Evolutionary conservation across 257 asterid genomes (phyloP).

Genomic region (Nicotiana undulata): DNA sequence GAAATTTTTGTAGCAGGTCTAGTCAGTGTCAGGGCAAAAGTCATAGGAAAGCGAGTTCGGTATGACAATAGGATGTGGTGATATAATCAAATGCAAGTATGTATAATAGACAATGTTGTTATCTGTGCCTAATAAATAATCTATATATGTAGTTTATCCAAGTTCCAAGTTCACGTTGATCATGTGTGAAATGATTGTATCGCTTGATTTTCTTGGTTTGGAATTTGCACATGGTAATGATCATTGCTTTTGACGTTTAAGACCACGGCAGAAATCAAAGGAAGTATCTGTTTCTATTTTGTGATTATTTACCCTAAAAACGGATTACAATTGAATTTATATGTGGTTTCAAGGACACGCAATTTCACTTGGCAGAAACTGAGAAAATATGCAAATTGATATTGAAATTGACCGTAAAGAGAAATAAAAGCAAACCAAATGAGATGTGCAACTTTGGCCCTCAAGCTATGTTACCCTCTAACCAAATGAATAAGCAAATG

Average conservation of each 20-base stretch:
- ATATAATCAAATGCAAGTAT: not conserved
- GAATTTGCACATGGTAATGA: not conserved
- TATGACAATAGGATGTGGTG: slow-evolving; percentile 17
- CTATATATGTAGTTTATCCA: not conserved
- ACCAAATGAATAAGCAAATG: no score
- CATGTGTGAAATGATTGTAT: not conserved
- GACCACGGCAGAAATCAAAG: not conserved
- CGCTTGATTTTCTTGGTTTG: not conserved
- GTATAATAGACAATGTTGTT: not conserved
- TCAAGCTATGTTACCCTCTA: no score
- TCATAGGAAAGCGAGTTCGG: slow-evolving; percentile 80
- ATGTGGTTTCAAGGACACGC: no score
- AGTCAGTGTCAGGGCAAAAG: slow-evolving; percentile 45
- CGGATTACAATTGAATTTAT: no score
- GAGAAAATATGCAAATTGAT: no score
- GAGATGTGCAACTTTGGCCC: no score
- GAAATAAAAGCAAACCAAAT: no score
- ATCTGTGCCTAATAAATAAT: not conserved
- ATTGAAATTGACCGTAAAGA: no score
- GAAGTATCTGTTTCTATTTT: not conserved
- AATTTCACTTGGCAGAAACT: no score
- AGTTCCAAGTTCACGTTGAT: not conserved
- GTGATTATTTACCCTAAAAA: no score
- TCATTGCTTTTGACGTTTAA: not conserved
- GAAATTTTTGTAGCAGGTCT: no score